Base-by-base conservation (phyloP, 2,329 filamentous ascomycete species). In the Cercospora beticola region DNA sequence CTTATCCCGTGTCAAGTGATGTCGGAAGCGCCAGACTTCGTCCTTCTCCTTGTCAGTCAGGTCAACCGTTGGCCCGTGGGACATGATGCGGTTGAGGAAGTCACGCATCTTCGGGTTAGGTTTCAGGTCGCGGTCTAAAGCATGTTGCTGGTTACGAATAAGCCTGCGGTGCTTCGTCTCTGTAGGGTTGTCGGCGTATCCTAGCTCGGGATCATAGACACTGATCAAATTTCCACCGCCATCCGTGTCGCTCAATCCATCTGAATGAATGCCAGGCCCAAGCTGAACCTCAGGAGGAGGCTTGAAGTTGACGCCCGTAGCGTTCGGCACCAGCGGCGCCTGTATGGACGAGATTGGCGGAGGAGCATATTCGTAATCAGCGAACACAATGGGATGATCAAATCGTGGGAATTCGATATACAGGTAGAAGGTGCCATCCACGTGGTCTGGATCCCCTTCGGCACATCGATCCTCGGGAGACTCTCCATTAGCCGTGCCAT, bases 91-190 rank as follows among this genome's bases (percentile, higher is more conserved):
- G 77, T 98, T 97, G 33, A 99, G 84, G 79, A 97, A 94, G 79
- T 99, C 95, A 68, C 95, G 89, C 66, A 96, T 93, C 81, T 97
- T 97, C 31, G 95, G 92, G 75, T 99, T 98, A 0, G 95, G 95
- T 78, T 97, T 97, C 70, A 97, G 84, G 78, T 99, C 95, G 73
- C 95, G 92, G 79, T 99, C 96, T 72, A 98, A 84, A 58, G 95
- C 92, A 73, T 96, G 97, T 31, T 96, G 89, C 74, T 95, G 92
- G 78, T 93, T 97, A 79, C 95, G 89, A 73, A 98, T 94, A 26
- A 99, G 85, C 70, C 94, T 87, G 71, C 95, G 88, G 80, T 99
- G 95, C 79, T 99, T 99, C 77, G 90, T 92, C 80, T 99, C 95
- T 10, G 93, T 94, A 0, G 94, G 95, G 77, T 99, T 99, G 73